These are phyloP conservation scores for Capronia epimyces DNA, from an alignment of 2,329 filamentous ascomycete species.

Conservation along the genomic window DNA sequence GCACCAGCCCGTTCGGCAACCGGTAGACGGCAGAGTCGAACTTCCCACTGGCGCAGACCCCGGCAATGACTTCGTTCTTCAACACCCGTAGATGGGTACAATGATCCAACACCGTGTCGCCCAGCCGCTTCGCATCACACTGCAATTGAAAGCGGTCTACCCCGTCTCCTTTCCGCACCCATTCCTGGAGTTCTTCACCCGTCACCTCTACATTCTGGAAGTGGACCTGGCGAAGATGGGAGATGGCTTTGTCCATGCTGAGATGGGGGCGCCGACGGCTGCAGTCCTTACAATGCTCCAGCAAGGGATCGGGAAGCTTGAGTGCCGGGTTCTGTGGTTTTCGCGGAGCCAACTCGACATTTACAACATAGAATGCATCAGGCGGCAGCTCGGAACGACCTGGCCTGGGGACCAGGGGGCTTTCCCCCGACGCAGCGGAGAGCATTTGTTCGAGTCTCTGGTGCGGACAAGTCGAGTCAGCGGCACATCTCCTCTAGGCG, in stretches of 20 bases:
- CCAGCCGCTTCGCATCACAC: background rate
- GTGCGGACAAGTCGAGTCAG: background rate
- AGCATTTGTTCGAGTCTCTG: background rate
- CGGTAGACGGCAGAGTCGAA: background rate
- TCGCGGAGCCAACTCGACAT: background rate
- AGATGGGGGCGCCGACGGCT: background rate
- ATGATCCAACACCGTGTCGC: background rate
- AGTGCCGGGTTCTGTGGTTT: background rate
- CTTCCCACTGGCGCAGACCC: background rate
- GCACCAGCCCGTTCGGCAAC: conserved; percentile 3
- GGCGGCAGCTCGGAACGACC: background rate
- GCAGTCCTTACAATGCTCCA: background rate
- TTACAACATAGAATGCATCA: background rate
- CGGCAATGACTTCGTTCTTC: conserved; percentile 3
- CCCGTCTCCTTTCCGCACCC: background rate
- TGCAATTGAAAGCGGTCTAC: background rate
- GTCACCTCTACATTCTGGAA: background rate
- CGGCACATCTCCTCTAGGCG: background rate
- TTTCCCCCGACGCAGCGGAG: background rate
- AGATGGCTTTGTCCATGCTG: background rate
- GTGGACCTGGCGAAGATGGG: background rate
- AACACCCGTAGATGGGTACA: background rate
- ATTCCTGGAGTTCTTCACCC: background rate
- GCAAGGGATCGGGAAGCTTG: background rate
- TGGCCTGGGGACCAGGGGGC: background rate